Evolutionary conservation across 257 asterid genomes (phyloP), one percentile per base, ranked within the genome.

Genomic region (Salvia hispanica): DNA sequence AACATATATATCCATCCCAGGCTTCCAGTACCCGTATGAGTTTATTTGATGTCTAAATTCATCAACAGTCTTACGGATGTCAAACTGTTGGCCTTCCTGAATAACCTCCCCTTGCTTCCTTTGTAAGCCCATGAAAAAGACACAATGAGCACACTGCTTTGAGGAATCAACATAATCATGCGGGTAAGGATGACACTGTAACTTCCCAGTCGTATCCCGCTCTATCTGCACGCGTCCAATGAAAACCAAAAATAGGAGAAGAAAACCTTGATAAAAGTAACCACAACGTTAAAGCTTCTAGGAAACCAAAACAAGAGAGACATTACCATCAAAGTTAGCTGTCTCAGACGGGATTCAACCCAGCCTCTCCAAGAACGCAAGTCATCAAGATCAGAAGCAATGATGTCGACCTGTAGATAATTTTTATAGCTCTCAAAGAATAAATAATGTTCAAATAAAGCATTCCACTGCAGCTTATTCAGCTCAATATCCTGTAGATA

Each of bases 341-440:
- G 96, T 70, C 99, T 87, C 66, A 94, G 76, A 40, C 99, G 95
- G 62, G 99, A 94, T 76, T 88, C 97, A 51, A 94, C 96, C 99
- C 99, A 87, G 67, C 99, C 99, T 76, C 82, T 87, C 99, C 99
- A 94, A 59, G 91, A 79, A 67, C 97, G 96, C 81, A 94, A 80
- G 74, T 91, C 99, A 82, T 94, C 96, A 60, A 37, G 73, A 80
- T 89, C 89, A 59, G 88, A 81, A 48, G 99, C 99, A 58, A 83
- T 77, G 28, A 91, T 81, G 66, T 91, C 96, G 72, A 94, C 87
- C 72, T 94, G 96, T 48, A 94, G 88, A 79, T 85, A 94, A 75
- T 91, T 89, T 76, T 91, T 91, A 71, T 91, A 94, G 84, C 79
- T 84, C 66, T 94, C 96, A 39, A 91, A 94, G 85, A 94, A 94